Evolutionary conservation across 345 rosid genomes (phyloP).

Genomic region (Syzygium aromaticum): DNA sequence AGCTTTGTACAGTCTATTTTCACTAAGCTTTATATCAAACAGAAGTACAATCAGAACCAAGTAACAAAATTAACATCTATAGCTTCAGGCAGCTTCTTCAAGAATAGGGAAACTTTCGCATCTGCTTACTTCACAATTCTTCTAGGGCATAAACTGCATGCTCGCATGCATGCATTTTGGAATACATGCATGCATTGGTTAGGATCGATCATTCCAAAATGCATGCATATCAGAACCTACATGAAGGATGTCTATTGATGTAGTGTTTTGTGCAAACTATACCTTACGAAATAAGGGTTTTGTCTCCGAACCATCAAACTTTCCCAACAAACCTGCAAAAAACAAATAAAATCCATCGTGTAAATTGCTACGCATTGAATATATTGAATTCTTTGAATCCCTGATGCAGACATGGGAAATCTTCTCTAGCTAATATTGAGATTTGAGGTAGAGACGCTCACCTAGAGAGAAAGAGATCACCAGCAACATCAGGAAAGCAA

Average conservation of each 20-base stretch:
- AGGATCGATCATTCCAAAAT: background rate
- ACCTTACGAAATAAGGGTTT: background rate
- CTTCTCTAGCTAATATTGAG: background rate
- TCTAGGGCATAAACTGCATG: background rate
- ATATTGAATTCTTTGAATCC: background rate
- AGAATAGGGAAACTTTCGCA: background rate
- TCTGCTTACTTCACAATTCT: background rate
- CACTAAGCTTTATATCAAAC: background rate
- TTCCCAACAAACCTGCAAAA: background rate
- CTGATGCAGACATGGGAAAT: background rate
- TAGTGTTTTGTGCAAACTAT: background rate
- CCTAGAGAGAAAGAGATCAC: conserved; percentile 26
- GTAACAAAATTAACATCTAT: background rate
- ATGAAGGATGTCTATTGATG: background rate
- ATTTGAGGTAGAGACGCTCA: background rate
- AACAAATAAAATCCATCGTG: background rate
- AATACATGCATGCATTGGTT: background rate
- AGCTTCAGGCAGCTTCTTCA: background rate
- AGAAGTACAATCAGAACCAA: background rate
- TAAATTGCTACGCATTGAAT: background rate
- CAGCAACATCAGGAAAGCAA: conserved; percentile 22
- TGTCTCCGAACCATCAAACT: background rate
- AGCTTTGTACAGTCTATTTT: background rate
- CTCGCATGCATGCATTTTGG: no score
- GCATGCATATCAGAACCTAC: background rate